Conservation (phyloP, 192 early-diverging fungal genomes). For the Dissophora ornata region DNA sequence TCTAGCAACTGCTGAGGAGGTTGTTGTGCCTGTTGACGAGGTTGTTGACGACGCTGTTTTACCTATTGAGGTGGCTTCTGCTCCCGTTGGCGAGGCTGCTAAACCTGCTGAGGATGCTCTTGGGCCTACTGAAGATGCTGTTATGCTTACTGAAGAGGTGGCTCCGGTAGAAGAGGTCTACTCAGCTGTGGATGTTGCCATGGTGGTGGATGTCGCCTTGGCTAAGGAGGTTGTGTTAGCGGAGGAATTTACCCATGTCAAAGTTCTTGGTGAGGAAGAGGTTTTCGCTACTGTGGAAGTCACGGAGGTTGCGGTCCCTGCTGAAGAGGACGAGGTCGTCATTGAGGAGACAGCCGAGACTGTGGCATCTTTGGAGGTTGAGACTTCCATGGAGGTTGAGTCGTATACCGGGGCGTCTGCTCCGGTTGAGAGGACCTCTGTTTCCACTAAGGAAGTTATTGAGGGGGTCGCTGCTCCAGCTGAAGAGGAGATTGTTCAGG, state of each 20-base stretch:
- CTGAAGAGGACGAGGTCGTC: not conserved
- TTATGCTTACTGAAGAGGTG: not conserved
- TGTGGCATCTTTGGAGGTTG: no score
- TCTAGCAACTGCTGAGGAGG: no score
- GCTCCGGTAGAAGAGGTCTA: not conserved
- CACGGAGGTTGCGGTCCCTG: not conserved
- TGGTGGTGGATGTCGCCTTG: not conserved
- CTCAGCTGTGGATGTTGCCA: no score
- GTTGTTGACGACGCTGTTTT: no score
- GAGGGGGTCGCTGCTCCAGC: not conserved
- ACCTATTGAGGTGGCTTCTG: no score
- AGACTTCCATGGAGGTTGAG: no score
- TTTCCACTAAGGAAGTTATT: no score
- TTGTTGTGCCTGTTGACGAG: not conserved
- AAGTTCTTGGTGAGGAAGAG: not conserved
- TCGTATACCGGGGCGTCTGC: no score
- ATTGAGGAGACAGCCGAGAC: not conserved
- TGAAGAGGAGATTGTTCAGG: not conserved
- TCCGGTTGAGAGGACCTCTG: no score
- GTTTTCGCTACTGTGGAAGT: not conserved
- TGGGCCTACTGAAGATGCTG: not conserved
- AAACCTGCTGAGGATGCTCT: no score
- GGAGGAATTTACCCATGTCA: no score
- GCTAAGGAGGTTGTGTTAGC: not conserved
- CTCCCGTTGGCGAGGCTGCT: no score